phyloP scores from a whole-genome alignment of 2,329 filamentous ascomycete species.

The Simplicillium sp. region DNA sequence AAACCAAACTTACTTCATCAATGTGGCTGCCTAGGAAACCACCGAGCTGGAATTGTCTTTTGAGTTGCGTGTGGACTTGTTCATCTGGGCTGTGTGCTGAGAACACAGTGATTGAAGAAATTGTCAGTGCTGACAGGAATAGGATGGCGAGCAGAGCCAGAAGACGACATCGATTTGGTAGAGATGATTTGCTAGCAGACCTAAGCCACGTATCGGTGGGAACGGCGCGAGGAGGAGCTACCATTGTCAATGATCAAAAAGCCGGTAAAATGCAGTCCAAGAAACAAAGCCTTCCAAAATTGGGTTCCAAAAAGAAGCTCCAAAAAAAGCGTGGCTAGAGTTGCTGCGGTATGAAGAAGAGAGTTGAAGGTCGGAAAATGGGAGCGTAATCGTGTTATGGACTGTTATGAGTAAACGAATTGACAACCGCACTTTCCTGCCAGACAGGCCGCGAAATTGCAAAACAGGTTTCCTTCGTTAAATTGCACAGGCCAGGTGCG shows the following conservation, averaged over 20 bases:
- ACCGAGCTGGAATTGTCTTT: slow-evolving; percentile 16
- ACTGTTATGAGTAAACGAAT: no score
- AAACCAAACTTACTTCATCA: slow-evolving; percentile 7
- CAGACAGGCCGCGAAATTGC: no score
- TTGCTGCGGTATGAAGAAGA: neutral
- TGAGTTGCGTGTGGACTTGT: slow-evolving; percentile 3
- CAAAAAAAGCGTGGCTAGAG: slow-evolving; percentile 7
- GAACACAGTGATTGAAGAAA: neutral
- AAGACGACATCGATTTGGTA: no score
- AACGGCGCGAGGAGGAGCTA: no score
- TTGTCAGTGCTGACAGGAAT: no score
- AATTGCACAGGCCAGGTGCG: no score
- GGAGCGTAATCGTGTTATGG: neutral
- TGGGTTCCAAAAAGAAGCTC: slow-evolving; percentile 11
- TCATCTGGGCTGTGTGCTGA: neutral
- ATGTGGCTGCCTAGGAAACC: slow-evolving; percentile 8
- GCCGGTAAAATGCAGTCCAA: slow-evolving; percentile 15
- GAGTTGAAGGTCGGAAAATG: neutral
- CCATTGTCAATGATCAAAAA: no score
- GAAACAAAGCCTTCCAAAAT: slow-evolving; percentile 13
- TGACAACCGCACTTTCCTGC: no score
- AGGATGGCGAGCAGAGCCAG: no score
- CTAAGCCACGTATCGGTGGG: no score
- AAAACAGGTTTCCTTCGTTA: no score
- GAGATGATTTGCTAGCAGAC: no score